Base-by-base conservation (phyloP, 1,139 yeast genomes). In the Magnusiomyces fungicola region DNA sequence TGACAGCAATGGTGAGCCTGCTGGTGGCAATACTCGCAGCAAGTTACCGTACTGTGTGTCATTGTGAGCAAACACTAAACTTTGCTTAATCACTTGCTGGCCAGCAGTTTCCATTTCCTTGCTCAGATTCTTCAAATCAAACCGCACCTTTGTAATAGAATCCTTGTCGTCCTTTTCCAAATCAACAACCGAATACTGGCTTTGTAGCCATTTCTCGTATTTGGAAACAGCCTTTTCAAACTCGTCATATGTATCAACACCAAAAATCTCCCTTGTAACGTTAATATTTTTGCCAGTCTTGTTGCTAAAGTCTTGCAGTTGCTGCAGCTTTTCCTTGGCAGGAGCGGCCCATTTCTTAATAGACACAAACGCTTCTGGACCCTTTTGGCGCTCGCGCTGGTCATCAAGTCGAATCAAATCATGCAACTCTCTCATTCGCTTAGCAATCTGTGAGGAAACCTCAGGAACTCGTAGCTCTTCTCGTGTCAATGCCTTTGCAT, bases 31-130 rank as follows among this genome's bases (percentile, higher is more conserved):
- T 14, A 51, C 41, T 18, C 73, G 61, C 46, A 71, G 59, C 56
- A 92, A 74, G 63, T 92, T 92, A 36, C 98, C 98, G 64, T 92
- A 92, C 66, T 92, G 98, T 1, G 98, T 85, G 67, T 90, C 97
- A 63, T 90, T 90, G 66, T 90, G 97, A 59, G 97, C 88, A 62
- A 92, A 92, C 34, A 79, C 88, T 56, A 84, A 71, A 53, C 73
- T 70, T 14, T 71, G 65, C 36, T 74, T 66, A 51, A 81, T 67
- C 6, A 63, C 67, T 19, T 69, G 71, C 34, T 59, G 60, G 12
- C 67, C 69, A 12, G 41, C 18, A n/a, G n/a, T n/a, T n/a, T n/a
- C n/a, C n/a, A n/a, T n/a, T n/a, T n/a, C n/a, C n/a, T n/a, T n/a
- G n/a, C n/a, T n/a, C n/a, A n/a, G n/a, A n/a, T n/a, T n/a, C n/a